Evolutionary conservation across 768 basidiomycete genomes (phyloP).

Genomic region (Auricularia cornea): DNA sequence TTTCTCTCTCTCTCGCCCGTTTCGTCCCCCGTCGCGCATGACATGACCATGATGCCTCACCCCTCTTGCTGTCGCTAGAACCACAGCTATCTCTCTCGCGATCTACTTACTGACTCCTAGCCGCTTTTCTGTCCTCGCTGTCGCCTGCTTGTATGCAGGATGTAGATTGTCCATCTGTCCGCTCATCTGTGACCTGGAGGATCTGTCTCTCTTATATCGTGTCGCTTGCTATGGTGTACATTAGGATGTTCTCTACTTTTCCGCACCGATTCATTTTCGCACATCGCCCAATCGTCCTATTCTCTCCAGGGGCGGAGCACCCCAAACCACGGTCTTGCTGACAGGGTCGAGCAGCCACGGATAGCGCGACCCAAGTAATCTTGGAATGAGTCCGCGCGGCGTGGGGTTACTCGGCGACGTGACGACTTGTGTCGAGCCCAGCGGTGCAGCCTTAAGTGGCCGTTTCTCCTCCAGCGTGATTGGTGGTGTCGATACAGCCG

Average conservation of each 20-base stretch:
- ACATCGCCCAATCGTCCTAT: constrained; percentile 39
- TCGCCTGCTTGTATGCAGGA: not conserved
- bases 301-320: constrained; percentile 61
- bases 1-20: not conserved
- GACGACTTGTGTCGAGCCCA: not conserved
- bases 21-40: not conserved
- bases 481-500: not conserved
- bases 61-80: too few relatives aligned
- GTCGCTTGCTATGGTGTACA: not conserved
- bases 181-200: not conserved
- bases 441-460: not conserved
- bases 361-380: constrained; percentile 34
- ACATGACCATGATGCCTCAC: too few relatives aligned
- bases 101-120: not conserved
- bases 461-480: constrained; percentile 1
- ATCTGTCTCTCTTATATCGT: not conserved
- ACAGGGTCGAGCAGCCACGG: constrained; percentile 51
- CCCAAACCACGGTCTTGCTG: constrained; percentile 59
- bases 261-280: not conserved
- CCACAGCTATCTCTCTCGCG: not conserved
- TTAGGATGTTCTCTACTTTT: not conserved
- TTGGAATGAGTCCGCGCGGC: constrained; percentile 38
- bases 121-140: not conserved
- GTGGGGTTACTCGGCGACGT: constrained; percentile 5
- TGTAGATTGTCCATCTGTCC: too few relatives aligned